Conservation (phyloP, 208 protist species). For the Acanthamoeba castellanii region DNA sequence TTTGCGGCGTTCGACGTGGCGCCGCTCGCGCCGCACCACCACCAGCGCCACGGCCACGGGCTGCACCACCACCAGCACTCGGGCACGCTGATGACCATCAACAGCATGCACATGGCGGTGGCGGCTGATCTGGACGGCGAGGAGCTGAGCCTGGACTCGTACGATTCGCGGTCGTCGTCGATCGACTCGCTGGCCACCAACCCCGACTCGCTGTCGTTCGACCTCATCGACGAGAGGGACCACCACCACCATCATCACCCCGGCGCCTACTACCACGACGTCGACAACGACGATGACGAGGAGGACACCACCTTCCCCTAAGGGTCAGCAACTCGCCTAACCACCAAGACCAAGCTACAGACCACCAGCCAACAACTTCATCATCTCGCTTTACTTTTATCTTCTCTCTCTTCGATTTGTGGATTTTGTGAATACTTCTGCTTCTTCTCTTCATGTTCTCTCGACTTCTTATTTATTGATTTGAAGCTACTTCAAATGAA, state of each 20-base stretch:
- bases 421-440: conserved; percentile 2
- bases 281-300: background rate
- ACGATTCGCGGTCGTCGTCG: background rate
- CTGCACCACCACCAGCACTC: background rate
- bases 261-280: background rate
- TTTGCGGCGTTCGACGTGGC: background rate
- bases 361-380: background rate
- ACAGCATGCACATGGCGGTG: background rate
- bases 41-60: background rate
- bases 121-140: background rate
- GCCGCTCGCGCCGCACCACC: background rate
- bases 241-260: background rate
- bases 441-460: too few species aligned
- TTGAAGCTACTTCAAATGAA: too few species aligned
- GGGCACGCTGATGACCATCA: background rate
- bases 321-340: too few species aligned
- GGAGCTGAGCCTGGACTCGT: background rate
- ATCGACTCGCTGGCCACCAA: background rate
- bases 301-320: background rate
- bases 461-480: too few species aligned
- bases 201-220: conserved; percentile 22
- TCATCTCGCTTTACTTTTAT: background rate
- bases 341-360: too few species aligned
- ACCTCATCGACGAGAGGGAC: background rate
- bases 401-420: background rate